phyloP scores from a whole-genome alignment of 176 grass and related monocot genomes.

The Typha latifolia region DNA sequence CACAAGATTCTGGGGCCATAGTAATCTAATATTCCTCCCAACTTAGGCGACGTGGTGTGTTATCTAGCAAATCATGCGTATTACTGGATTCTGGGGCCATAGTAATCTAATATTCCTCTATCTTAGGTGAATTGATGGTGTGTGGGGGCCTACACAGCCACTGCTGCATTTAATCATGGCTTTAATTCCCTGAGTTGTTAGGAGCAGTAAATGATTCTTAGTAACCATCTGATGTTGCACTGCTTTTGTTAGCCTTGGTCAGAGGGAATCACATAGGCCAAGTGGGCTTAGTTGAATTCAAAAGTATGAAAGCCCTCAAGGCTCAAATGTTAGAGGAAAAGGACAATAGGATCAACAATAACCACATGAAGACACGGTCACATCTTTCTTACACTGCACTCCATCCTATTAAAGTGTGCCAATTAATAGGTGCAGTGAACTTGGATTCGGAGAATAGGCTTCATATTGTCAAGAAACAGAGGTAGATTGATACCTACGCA shows the following conservation, averaged over 20 bases:
- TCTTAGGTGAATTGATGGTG: neutral
- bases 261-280: neutral
- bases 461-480: too few species aligned
- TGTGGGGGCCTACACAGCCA: neutral
- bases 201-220: slow-evolving; percentile 1
- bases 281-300: neutral
- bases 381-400: too few species aligned
- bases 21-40: neutral
- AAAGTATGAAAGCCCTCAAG: neutral
- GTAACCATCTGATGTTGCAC: slow-evolving; percentile 1
- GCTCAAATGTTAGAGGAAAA: neutral
- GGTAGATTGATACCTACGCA: too few species aligned
- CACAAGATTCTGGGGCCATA: neutral
- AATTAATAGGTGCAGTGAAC: too few species aligned
- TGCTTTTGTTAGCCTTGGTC: neutral
- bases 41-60: neutral
- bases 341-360: too few species aligned
- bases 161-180: neutral
- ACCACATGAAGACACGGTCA: too few species aligned
- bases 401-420: too few species aligned
- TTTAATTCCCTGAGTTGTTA: neutral
- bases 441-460: too few species aligned
- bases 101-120: neutral
- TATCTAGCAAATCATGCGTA: too few species aligned
- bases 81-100: neutral